Base-by-base conservation (phyloP, 2,329 filamentous ascomycete species). In the Purpureocillium takamizusanense region DNA sequence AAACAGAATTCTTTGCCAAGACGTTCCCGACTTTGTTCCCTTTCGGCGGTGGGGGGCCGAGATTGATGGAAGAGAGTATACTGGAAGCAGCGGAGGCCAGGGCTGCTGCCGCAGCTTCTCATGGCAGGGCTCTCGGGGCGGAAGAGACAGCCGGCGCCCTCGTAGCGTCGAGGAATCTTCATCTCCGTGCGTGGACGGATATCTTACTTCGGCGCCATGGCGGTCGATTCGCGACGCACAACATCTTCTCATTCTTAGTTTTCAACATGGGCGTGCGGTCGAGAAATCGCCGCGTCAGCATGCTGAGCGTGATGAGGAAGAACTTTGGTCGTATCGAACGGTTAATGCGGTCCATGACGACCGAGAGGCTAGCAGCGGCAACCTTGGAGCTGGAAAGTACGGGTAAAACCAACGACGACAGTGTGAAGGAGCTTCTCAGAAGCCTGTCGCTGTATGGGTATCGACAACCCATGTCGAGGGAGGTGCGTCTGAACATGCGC, bases 181-280 rank as follows among this genome's bases (percentile, higher is more conserved):
- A 16, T 31, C 35, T 37, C 10, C 35, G 28, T 9, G n/a, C 27
- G 9, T 37, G 27, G 35, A 27, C 35, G 4, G 27, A 31, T 12
- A 31, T 37, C 11, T 46, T 65, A 25, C 28, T 45, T 18, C 38
- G 30, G n/a, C 35, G 43, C 9, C 40, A 41, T 15, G 42, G 42
- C 13, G 42, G 42, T 9, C 42, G 42, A 30, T 40, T 42, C 18
- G 40, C 43, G 4, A 36, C 33, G 6, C 43, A 45, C 30, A 35
- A 36, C 2, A 38, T 45, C 16, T 45, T 45, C 35, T 21, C 33
- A n/a, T 45, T 45, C 25, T 14, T 45, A 10, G 40, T 45, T 4
- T 45, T 45, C 32, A 45, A 43, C 30, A 40, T 46, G 25, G 28
- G 36, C 17, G 36, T 46, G 9, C 30, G 39, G 9, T 46, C 33